These are phyloP conservation scores for Podospora appendiculata DNA, from an alignment of 495 filamentous ascomycete genomes.

Conservation along the genomic window DNA sequence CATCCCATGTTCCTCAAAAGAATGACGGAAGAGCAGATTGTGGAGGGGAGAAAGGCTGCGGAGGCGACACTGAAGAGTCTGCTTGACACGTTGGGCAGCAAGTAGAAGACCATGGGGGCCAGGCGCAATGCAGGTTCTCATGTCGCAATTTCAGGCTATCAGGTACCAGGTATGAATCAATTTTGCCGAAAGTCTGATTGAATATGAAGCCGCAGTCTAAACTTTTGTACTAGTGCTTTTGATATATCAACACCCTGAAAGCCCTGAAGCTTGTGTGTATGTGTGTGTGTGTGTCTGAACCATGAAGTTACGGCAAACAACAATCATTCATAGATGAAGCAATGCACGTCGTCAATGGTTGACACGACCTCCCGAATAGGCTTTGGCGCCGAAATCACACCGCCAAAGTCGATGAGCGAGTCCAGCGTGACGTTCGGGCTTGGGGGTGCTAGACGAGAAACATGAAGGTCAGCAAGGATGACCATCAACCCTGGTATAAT, in stretches of 20 bases:
- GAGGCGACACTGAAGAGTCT: not conserved
- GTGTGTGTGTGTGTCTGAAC: no score
- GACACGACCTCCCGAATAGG: conserved; percentile 4
- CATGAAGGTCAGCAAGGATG: not conserved
- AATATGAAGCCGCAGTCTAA: no score
- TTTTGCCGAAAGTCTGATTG: no score
- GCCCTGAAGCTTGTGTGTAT: no score
- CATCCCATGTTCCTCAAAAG: not conserved
- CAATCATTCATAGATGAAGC: conserved; percentile 10
- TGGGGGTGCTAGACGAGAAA: conserved; percentile 1
- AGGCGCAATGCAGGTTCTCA: no score
- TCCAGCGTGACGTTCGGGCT: conserved; percentile 8
- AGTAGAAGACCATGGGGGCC: no score
- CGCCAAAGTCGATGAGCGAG: conserved; percentile 7
- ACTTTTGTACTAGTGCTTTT: no score
- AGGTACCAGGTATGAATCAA: no score
- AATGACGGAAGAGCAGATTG: not conserved
- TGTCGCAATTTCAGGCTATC: no score
- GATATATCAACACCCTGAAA: no score
- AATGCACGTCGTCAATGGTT: conserved; percentile 4
- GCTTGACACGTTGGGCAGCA: not conserved
- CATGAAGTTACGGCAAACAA: no score
- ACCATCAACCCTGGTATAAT: not conserved
- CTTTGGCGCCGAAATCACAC: not conserved
- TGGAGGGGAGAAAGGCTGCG: not conserved